Base-by-base conservation (phyloP, 805 yeast genomes). In the Metschnikowia koreensis region DNA sequence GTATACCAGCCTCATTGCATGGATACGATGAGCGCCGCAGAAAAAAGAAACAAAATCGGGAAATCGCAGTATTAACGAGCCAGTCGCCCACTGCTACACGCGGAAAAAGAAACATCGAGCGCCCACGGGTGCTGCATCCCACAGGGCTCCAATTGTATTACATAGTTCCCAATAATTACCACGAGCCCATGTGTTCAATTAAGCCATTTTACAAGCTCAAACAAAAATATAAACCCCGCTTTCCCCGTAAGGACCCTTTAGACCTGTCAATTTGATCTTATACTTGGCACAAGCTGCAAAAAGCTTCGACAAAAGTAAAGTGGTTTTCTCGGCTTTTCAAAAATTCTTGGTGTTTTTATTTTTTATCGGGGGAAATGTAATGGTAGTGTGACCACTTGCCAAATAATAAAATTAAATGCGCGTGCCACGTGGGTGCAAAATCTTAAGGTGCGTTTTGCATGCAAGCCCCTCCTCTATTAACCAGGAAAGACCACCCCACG, bases 381-480 rank as follows among this genome's bases (percentile, higher is more conserved):
- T 26, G 45, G 57, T 55, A 55, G 59, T 53, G 59, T 55, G 59
- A 55, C 55, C 27, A 44, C 36, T 53, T 55, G 44, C 58, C 55
- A 29, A n/a, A 50, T 44, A 46, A 38, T 49, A 48, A 28, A 13
- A 9, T 27, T 11, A 10, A 34, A 11, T 46, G 44, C 41, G 48
- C 38, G 17, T 37, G 28, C 59, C 59, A 55, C 59, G 59, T 55
- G 59, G 59, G 57, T 51, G 53, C 55, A 41, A 51, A 54, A 37
- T n/a, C 11, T 33, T 27, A 11, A 6, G 38, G 38, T 17, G 49
- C 29, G 33, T 22, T 17, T 34, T 26, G 36, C 16, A 27, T 46
- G 49, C 44, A 46, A 17, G 6, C 27, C 27, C 13, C 36, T 40
- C 12, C 40, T 44, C 22, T 45, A 8, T 16, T 3, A 13, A 31